Conservation (phyloP, 2,329 filamentous ascomycete species). For the Colletotrichum endophyticum region DNA sequence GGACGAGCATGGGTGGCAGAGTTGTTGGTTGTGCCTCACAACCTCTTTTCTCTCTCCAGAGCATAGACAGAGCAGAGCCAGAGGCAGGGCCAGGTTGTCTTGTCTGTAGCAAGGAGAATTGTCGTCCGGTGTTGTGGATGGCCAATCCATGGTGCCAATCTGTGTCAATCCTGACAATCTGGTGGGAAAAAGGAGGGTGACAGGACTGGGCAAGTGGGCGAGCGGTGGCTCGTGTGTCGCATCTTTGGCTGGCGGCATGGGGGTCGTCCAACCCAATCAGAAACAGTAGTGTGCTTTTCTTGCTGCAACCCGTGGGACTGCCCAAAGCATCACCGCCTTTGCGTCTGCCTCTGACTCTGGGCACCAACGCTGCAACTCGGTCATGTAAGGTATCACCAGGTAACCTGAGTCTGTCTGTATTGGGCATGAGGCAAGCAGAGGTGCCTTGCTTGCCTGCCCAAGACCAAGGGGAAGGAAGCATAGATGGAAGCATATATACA, state of each 20-base stretch:
- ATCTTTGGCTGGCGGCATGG: background rate
- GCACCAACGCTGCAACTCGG: background rate
- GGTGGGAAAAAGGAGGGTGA: slow-evolving; percentile 6
- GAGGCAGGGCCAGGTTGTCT: background rate
- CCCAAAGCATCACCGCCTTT: background rate
- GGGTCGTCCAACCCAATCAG: slow-evolving; percentile 19
- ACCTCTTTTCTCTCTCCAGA: background rate
- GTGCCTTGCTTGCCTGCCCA: background rate
- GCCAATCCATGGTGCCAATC: slow-evolving; percentile 14
- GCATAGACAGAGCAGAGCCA: background rate
- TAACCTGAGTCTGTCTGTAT: background rate
- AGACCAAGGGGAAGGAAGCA: background rate
- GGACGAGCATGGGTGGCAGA: background rate
- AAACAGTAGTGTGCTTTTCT: slow-evolving; percentile 21
- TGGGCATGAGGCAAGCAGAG: background rate
- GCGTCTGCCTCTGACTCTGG: background rate
- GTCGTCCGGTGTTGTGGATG: slow-evolving; percentile 13
- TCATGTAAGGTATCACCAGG: background rate
- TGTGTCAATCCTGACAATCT: slow-evolving; percentile 15
- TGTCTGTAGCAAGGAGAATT: slow-evolving; percentile 14
- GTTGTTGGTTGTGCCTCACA: background rate
- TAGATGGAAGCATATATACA: background rate
- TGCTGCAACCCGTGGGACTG: background rate
- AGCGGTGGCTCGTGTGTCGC: slow-evolving; percentile 19
- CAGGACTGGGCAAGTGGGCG: background rate